Percentiles rank a stretch among this genome's conserved stretches.
Conservation (phyloP, 1,139 yeast genomes). For the Geotrichum reessii region DNA sequence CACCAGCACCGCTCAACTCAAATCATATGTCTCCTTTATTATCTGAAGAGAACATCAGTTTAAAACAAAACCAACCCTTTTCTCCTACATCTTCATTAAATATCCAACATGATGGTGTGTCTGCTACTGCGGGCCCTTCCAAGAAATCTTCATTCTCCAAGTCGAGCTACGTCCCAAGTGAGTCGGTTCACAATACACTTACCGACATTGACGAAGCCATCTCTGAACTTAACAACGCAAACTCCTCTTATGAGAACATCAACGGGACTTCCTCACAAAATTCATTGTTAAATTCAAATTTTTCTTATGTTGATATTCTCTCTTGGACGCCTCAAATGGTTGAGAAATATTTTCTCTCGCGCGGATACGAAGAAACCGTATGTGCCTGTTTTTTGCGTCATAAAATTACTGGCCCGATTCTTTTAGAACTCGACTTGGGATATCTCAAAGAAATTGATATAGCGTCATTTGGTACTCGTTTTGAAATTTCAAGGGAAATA, state of each 20-base stretch:
- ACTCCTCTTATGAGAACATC: slow-evolving; percentile 22
- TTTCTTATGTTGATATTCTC: slow-evolving; percentile 27
- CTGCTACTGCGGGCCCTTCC: not conserved
- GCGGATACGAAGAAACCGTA: slow-evolving; percentile 68
- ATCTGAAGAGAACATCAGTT: not conserved
- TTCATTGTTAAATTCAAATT: not conserved
- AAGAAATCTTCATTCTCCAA: slow-evolving; percentile 4
- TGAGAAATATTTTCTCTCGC: slow-evolving; percentile 60
- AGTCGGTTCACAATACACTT: slow-evolving; percentile 54
- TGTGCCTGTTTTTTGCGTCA: slow-evolving; percentile 80
- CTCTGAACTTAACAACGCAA: slow-evolving; percentile 47
- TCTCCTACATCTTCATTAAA: slow-evolving; percentile 1
- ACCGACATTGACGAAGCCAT: slow-evolving; percentile 82
- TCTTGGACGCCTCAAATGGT: slow-evolving; percentile 89
- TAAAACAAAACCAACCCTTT: not conserved
- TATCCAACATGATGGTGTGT: slow-evolving; percentile 1
- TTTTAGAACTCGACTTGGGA: slow-evolving; percentile 77
- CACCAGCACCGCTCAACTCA: slow-evolving; percentile 29
- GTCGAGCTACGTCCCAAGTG: slow-evolving; percentile 23
- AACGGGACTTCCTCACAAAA: slow-evolving; percentile 7
- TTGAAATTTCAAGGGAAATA: slow-evolving; percentile 84
- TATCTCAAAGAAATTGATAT: slow-evolving; percentile 89
- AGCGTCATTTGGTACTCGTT: slow-evolving; percentile 88
- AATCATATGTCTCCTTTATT: slow-evolving; percentile 11
- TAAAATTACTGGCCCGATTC: slow-evolving; percentile 79